A percentile compares a stretch with the other conserved stretches of the same genome.
Evolutionary conservation across 495 filamentous ascomycete species (phyloP).

Genomic region (Aeminium ludgeri): DNA sequence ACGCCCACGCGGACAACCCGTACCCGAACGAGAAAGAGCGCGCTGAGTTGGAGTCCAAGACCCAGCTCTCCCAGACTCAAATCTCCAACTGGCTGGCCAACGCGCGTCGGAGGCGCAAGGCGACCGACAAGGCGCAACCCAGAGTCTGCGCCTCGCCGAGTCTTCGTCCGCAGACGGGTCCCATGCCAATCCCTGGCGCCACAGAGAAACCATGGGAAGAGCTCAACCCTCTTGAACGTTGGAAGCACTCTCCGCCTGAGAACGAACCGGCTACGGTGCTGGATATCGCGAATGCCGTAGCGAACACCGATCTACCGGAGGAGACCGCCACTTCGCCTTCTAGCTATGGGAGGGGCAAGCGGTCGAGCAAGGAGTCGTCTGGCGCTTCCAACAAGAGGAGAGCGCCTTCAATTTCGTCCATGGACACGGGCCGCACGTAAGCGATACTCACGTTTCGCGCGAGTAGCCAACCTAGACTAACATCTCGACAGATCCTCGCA

Average conservation of each 20-base stretch:
- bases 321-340: slow-evolving; percentile 9
- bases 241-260: slow-evolving; percentile 73
- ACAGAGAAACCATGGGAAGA: slow-evolving; percentile 27
- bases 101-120: slow-evolving; percentile 60
- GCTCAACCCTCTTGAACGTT: slow-evolving; percentile 73
- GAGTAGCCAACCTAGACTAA: slow-evolving; percentile 1
- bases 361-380: slow-evolving; percentile 45
- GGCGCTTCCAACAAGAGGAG: slow-evolving; percentile 26
- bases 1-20: slow-evolving; percentile 54
- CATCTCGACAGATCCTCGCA: too few relatives aligned
- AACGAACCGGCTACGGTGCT: slow-evolving; percentile 68
- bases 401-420: slow-evolving; percentile 53
- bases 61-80: slow-evolving; percentile 57
- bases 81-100: slow-evolving; percentile 82
- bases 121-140: slow-evolving; percentile 21
- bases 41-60: slow-evolving; percentile 50
- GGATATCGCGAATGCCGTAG: slow-evolving; percentile 63
- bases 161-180: slow-evolving; percentile 21
- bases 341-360: slow-evolving; percentile 13
- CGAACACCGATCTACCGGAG: slow-evolving; percentile 27
- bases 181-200: slow-evolving; percentile 49
- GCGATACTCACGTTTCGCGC: too few relatives aligned
- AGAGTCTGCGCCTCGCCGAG: slow-evolving; percentile 20
- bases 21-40: slow-evolving; percentile 74
- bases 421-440: slow-evolving; percentile 36